Base-by-base conservation (phyloP, 371 early-diverging fungal species). In the Mortierella sp. region DNA sequence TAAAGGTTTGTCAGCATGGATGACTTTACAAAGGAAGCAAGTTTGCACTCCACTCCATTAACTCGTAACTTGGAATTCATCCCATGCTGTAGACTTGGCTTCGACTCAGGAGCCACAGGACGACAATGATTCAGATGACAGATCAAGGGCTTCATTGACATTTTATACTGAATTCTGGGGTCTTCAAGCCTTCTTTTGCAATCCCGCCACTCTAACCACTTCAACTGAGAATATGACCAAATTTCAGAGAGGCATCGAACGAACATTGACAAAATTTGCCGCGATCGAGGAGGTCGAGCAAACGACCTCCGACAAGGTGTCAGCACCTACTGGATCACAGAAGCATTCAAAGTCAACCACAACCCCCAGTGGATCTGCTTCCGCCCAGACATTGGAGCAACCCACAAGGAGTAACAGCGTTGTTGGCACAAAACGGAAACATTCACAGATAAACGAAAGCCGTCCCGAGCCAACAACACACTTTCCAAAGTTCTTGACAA, bases 401-500 rank as follows among this genome's bases (percentile, higher is more conserved):
- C 13, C 17, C 25, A n/a, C 34, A 28, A 60, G 28, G 37, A 4
- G 7, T 2, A n/a, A 28, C 12, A 34, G 12, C 14, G 21, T 40
- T 6, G 41, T 25, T 22, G 34, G 48, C n/a, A 29, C 44, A 28
- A 68, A 66, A 48, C 59, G 63, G 49, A 74, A 77, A 29, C 72
- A 65, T 31, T 29, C 43, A 0, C 46, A 48, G 31, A 37, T 24
- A 5, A 51, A 61, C n/a, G 67, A 65, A 25, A 66, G 24, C 60
- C 22, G 63, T 57, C 16, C 45, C 56, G 78, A 16, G 74, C 82
- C 68, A 72, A 82, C 55, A 43, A 82, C 51, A 47, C 88, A 87
- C 56, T 91, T 90, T 62, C 93, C 94, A 10, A 88, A 91, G 68
- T 86, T 90, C 68, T 65, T 94, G 52, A 93, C 94, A 7, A 87